Percentiles rank a stretch among this genome's conserved stretches.
These are phyloP conservation scores for Lagenidium giganteum DNA, from an alignment of 352 stramenopile species.

Conservation along the genomic window DNA sequence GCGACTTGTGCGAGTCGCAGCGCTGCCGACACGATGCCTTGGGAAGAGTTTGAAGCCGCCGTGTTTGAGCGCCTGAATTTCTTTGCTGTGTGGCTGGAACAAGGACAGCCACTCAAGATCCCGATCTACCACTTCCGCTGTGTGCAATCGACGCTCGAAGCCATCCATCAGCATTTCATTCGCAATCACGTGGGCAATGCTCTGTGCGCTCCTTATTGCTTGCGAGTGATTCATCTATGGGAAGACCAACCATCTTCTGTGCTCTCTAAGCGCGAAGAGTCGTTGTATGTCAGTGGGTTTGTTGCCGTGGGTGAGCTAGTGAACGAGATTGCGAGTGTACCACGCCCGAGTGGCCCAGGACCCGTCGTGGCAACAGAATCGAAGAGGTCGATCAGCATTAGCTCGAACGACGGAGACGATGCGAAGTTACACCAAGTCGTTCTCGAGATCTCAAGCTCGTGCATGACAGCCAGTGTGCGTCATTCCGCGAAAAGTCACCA, in stretches of 20 bases:
- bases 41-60: slow-evolving; percentile 29
- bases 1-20: background rate
- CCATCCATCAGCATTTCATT: slow-evolving; percentile 53
- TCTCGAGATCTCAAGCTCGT: slow-evolving; percentile 27
- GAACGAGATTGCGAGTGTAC: slow-evolving; percentile 14
- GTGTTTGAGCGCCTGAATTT: slow-evolving; percentile 29
- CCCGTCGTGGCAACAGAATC: background rate
- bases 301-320: slow-evolving; percentile 26
- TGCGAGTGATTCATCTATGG: slow-evolving; percentile 28
- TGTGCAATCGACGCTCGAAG: slow-evolving; percentile 34
- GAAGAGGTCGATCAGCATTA: background rate
- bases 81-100: slow-evolving; percentile 29
- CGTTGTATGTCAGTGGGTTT: slow-evolving; percentile 23
- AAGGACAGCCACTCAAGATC: slow-evolving; percentile 19
- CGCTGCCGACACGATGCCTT: background rate
- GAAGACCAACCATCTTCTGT: slow-evolving; percentile 25
- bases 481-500: too few species aligned
- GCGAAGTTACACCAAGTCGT: slow-evolving; percentile 13
- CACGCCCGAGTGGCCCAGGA: slow-evolving; percentile 1
- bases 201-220: slow-evolving; percentile 29
- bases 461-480: slow-evolving; percentile 12
- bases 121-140: slow-evolving; percentile 34
- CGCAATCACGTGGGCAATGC: slow-evolving; percentile 32
- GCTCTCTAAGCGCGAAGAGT: slow-evolving; percentile 11
- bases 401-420: background rate